Conservation (phyloP, 1,284 basidiomycete genomes). For the Schizopora paradoxa region DNA sequence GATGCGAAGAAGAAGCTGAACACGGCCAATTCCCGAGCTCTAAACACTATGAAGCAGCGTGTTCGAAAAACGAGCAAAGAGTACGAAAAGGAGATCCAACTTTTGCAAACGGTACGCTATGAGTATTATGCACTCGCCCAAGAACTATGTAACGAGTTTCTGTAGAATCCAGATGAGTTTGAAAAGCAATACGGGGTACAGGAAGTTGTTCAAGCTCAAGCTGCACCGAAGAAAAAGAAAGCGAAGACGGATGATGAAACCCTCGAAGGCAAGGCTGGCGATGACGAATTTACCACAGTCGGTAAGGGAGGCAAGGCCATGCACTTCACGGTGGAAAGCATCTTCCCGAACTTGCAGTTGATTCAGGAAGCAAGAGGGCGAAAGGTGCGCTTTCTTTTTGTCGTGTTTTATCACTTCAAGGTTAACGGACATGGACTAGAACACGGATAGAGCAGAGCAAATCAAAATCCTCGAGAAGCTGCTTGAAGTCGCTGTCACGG, state of each 20-base stretch:
- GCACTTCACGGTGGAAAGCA: constrained; percentile 81
- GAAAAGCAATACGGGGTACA: constrained; percentile 76
- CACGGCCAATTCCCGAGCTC: constrained; percentile 87
- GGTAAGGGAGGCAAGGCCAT: constrained; percentile 86
- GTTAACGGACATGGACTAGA: constrained; percentile 44
- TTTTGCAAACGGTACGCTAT: constrained; percentile 71
- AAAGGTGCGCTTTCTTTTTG: constrained; percentile 55
- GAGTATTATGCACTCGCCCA: neutral
- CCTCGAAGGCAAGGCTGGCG: constrained; percentile 38
- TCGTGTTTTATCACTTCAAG: neutral
- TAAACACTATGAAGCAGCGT: constrained; percentile 97
- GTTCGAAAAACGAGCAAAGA: constrained; percentile 90
- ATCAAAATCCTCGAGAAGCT: constrained; percentile 87
- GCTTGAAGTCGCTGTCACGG: constrained; percentile 80
- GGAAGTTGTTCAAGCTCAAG: constrained; percentile 47
- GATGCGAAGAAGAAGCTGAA: constrained; percentile 94
- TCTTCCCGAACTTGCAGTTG: constrained; percentile 90
- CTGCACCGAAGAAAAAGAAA: constrained; percentile 41
- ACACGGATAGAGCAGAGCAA: constrained; percentile 95
- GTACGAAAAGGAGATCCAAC: constrained; percentile 76
- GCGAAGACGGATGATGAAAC: constrained; percentile 32
- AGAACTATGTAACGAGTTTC: constrained; percentile 14
- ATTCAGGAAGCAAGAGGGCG: constrained; percentile 95
- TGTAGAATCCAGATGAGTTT: constrained; percentile 84
- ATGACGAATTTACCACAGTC: constrained; percentile 86